Evolutionary conservation across 2,329 filamentous ascomycete genomes (phyloP).

Genomic region (Dothistroma pini): DNA sequence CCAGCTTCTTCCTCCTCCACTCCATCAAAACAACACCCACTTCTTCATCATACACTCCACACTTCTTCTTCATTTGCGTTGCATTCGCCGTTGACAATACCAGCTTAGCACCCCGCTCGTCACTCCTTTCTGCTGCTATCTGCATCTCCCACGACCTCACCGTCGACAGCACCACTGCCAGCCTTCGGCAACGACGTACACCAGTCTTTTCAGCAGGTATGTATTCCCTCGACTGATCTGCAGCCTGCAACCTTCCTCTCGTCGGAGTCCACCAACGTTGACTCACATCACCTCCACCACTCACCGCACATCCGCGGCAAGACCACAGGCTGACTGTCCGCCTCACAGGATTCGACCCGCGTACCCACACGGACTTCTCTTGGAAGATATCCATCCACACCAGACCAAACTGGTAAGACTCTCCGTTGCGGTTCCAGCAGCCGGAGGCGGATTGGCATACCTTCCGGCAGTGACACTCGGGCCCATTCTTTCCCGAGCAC

Average conservation of each 20-base stretch:
- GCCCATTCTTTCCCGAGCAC: constrained; percentile 5
- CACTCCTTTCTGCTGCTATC: constrained; percentile 31
- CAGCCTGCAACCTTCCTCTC: constrained; percentile 4
- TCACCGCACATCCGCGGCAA: constrained; percentile 1
- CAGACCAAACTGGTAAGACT: constrained; percentile 26
- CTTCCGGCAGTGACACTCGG: background rate
- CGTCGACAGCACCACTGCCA: constrained; percentile 23
- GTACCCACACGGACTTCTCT: constrained; percentile 14
- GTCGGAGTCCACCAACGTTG: background rate
- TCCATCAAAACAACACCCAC: constrained; percentile 29
- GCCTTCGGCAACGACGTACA: constrained; percentile 54
- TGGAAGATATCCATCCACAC: constrained; percentile 28
- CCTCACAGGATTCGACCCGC: constrained; percentile 11
- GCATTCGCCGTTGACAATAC: constrained; percentile 34
- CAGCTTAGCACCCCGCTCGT: constrained; percentile 36
- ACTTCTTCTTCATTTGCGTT: constrained; percentile 36
- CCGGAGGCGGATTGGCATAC: constrained; percentile 8
- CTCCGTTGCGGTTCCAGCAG: constrained; percentile 12
- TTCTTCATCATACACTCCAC: constrained; percentile 26
- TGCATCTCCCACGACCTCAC: constrained; percentile 19
- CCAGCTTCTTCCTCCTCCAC: constrained; percentile 22
- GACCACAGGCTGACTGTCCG: background rate
- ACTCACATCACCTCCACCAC: constrained; percentile 2
- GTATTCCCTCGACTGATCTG: constrained; percentile 78
- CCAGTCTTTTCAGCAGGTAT: constrained; percentile 99